Evolutionary conservation across 2,329 filamentous ascomycete genomes (phyloP), one percentile per base, ranked within the genome.

Genomic region (Trichoderma arundinaceum): DNA sequence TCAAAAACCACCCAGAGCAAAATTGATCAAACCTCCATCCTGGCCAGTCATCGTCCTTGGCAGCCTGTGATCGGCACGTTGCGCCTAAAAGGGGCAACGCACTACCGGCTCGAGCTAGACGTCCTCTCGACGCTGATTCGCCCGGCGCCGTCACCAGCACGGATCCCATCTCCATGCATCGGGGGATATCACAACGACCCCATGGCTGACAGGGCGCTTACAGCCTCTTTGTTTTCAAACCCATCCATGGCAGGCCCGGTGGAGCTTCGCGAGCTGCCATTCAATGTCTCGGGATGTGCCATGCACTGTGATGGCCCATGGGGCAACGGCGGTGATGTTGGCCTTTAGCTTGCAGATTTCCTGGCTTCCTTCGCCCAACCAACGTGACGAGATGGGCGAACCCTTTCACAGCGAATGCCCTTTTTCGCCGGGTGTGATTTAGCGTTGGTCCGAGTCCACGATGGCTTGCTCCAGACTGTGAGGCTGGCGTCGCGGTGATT

Each of bases 121-220:
- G 22, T 54, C 49, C 17, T 54, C 59, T 53, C 17, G 8, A 38
- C 39, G 39, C 49, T 63, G 49, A 63, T 54, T 63, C 59, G 59
- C 59, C 28, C 19, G n/a, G 33, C 5, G 22, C 59, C 7, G 49
- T 44, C 59, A 53, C 59, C 19, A 49, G 52, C 33, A 39, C 32
- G 28, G 19, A 19, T 46, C 39, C 19, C 38, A 38, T 4, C 35
- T 28, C 54, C 54, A 58, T 59, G 41, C 22, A 7, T 59, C 12
- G 15, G 57, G 44, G 44, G 28, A 63, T 53, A 63, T 63, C 59
- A 63, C 56, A 59, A 28, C 22, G 52, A 28, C 35, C n/a, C 52
- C 35, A 28, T 41, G n/a, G 28, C 59, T 53, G 41, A 19, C 38
- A 63, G 49, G 59, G 59, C 59, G 59, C 59, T 63, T 54, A 54